A percentile compares a stretch with the other conserved stretches of the same genome.
Conservation (phyloP, 2,329 filamentous ascomycete species). For the Beauveria caledonica region DNA sequence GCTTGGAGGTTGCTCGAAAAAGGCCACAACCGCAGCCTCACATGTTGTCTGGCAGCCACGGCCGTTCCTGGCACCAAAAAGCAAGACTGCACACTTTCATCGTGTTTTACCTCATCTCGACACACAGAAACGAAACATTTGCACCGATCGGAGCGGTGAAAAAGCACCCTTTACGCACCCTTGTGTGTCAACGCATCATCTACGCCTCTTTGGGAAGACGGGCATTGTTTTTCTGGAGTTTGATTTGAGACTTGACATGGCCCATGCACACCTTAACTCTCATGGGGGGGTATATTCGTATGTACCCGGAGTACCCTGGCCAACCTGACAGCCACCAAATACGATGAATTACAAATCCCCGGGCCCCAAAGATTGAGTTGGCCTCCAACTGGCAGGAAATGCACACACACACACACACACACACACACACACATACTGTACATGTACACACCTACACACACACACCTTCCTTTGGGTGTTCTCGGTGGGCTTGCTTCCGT, state of each 20-base stretch:
- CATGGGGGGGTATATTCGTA: too few relatives aligned
- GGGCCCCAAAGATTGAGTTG: too few relatives aligned
- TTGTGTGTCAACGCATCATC: neutral
- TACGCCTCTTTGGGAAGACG: neutral
- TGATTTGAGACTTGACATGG: neutral
- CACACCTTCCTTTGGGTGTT: neutral
- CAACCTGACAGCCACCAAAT: neutral
- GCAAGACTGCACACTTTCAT: conserved; percentile 3
- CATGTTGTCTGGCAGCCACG: neutral
- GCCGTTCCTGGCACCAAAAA: conserved; percentile 6
- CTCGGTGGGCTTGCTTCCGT: conserved; percentile 8
- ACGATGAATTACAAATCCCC: neutral
- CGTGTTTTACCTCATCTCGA: conserved; percentile 12
- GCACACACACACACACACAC: neutral
- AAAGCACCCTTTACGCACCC: neutral
- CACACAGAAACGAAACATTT: conserved; percentile 10
- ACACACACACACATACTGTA: neutral
- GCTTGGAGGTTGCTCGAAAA: too few relatives aligned
- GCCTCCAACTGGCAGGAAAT: neutral
- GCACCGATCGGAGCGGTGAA: conserved; percentile 9
- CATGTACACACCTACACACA: neutral
- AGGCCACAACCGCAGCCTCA: neutral
- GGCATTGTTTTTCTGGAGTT: neutral
- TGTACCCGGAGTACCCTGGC: neutral
- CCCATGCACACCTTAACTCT: neutral